Percentiles rank a stretch among this genome's conserved stretches.
phyloP scores from a whole-genome alignment of 2,329 filamentous ascomycete genomes.

The Calonectria henricotiae region DNA sequence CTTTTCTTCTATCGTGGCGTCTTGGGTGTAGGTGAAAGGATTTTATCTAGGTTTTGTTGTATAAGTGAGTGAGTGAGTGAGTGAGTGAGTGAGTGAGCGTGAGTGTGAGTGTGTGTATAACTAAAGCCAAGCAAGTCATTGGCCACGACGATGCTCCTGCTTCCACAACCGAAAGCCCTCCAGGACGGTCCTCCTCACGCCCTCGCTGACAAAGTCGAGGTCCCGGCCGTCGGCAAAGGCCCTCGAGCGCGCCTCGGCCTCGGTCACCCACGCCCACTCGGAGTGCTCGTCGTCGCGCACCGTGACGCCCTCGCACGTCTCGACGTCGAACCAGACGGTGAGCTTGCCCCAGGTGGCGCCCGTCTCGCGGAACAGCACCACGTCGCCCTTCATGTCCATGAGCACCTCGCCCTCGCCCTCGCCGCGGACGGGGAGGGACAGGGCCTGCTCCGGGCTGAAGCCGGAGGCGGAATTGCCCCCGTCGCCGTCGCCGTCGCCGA shows the following conservation, averaged over 20 bases:
- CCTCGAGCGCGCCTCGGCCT: conserved; percentile 55
- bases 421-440: not conserved
- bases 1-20: not conserved
- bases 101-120: too few species aligned
- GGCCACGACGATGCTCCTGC: conserved; percentile 25
- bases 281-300: conserved; percentile 60
- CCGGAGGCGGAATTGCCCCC: not conserved
- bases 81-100: too few species aligned
- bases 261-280: conserved; percentile 59
- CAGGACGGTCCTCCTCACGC: conserved; percentile 54
- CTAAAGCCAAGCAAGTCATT: not conserved
- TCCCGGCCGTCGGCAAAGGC: conserved; percentile 49
- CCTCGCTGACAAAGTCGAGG: conserved; percentile 56
- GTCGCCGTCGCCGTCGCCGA: conserved; percentile 24
- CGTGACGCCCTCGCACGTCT: conserved; percentile 48
- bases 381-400: conserved; percentile 45
- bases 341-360: conserved; percentile 54
- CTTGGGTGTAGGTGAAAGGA: not conserved
- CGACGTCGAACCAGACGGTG: conserved; percentile 53
- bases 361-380: conserved; percentile 50
- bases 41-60: not conserved
- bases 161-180: conserved; percentile 55
- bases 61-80: too few species aligned
- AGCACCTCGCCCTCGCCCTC: conserved; percentile 40
- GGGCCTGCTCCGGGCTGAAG: not conserved